Percentiles rank a stretch among this genome's conserved stretches.
phyloP scores from a whole-genome alignment of 2,329 filamentous ascomycete genomes.

The Pyrenochaeta sp. region DNA sequence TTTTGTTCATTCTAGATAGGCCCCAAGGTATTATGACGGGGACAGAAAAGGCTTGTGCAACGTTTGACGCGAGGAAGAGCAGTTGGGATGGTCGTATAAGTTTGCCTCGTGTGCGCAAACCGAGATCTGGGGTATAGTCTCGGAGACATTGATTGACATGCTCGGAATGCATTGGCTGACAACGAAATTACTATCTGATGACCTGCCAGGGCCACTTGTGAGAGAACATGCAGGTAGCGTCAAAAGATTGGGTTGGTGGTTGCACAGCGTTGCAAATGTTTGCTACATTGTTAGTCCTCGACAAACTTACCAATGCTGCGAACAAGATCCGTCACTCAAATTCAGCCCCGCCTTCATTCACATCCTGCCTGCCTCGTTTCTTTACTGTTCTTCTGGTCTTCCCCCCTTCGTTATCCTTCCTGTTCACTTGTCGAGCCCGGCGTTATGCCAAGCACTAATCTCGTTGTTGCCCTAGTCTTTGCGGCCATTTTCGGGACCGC shows the following conservation, averaged over 20 bases:
- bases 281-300: slow-evolving; percentile 4
- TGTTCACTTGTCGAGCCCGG: neutral
- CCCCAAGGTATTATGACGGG: neutral
- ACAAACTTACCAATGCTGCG: slow-evolving; percentile 10
- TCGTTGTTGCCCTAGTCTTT: slow-evolving; percentile 29
- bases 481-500: slow-evolving; percentile 30
- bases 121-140: neutral
- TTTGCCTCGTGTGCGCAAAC: neutral
- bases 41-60: neutral
- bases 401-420: neutral
- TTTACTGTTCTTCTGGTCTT: neutral
- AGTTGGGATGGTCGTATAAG: neutral
- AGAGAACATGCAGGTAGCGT: neutral
- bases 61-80: neutral
- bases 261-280: slow-evolving; percentile 6
- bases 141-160: neutral
- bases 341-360: neutral
- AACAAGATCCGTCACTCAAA: neutral
- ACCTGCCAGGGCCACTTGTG: neutral
- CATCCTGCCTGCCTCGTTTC: neutral
- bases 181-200: neutral
- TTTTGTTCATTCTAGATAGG: neutral
- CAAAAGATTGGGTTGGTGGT: neutral
- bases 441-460: slow-evolving; percentile 20
- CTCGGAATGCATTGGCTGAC: neutral